phyloP scores from a whole-genome alignment of 805 yeast genomes.

The Cyberlindnera bimundalis region DNA sequence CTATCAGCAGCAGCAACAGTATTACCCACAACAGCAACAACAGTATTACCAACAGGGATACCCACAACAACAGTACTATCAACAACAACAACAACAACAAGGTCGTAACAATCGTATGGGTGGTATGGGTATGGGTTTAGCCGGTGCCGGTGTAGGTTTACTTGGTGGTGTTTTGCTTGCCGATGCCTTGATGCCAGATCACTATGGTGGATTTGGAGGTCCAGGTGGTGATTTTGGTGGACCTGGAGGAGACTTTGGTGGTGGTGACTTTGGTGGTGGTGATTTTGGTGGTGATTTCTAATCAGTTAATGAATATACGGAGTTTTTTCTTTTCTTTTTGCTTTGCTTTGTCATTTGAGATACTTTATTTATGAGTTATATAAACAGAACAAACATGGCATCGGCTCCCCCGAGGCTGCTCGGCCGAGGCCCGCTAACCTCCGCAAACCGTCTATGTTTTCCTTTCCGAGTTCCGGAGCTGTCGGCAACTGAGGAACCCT shows the following conservation, averaged over 20 bases:
- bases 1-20: constrained; percentile 24
- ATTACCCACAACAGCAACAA: constrained; percentile 19
- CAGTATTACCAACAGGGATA: constrained; percentile 8
- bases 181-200: constrained; percentile 24
- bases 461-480: no score
- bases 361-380: no score
- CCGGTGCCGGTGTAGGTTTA: constrained; percentile 30
- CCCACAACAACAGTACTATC: constrained; percentile 12
- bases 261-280: constrained; percentile 32
- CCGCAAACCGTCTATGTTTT: no score
- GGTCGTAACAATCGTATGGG: constrained; percentile 29
- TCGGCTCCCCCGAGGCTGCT: no score
- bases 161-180: constrained; percentile 31
- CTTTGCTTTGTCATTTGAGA: no score
- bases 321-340: no score
- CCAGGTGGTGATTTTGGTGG: constrained; percentile 10
- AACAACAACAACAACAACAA: constrained; percentile 29
- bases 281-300: constrained; percentile 21
- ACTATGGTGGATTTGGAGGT: no score
- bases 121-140: constrained; percentile 25
- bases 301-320: no score
- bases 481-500: no score
- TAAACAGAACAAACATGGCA: no score
- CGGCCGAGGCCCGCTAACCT: no score
- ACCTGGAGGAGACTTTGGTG: constrained; percentile 33